Base-by-base conservation (phyloP, 768 basidiomycete genomes). In the Udeniomyces megalosporus region DNA sequence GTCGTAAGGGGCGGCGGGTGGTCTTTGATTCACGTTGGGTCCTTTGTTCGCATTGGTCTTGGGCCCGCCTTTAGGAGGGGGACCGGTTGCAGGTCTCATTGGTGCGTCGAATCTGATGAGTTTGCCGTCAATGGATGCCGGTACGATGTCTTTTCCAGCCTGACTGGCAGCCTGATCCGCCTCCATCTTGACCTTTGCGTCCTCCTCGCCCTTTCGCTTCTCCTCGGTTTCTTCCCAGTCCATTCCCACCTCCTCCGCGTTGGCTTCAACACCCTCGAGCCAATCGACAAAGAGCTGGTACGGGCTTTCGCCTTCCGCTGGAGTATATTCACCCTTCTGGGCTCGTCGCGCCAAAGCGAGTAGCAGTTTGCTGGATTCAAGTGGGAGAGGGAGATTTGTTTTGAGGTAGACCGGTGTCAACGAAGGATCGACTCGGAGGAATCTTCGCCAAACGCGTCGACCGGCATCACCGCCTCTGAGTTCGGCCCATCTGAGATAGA, bases 401-500 rank as follows among this genome's bases (percentile, higher is more conserved):
- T n/a, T 66, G 66, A 77, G 72, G 68, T 77, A 76, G 60, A 72
- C 67, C 56, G 74, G 71, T 8, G 75, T 76, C 31, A 76, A 67
- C 10, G 70, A 69, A 0, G 74, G 69, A 64, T 77, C 76, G 60
- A 75, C 73, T 73, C 73, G 59, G 47, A 97, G 83, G 71, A 92
- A 95, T 47, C 95, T 82, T 60, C 91, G 82, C 76, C 93, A 97
- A 5, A 92, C 80, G 28, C 72, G 67, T 50, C 73, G 73, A 17
- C 73, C 74, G 15, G 72, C 71, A 45, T 74, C 72, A 22, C 89
- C 87, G 54, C 88, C 87, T 72, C 79, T 83, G 17, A 76, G 71
- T 75, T 95, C 90, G 4, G 91, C 86, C 88, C 91, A 96, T 15
- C 86, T 77, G 20, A 99, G 80, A 74, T 96, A 97, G 60, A 86